Percentiles rank a stretch among this genome's conserved stretches.
Evolutionary conservation across 192 early-diverging fungal genomes (phyloP).

Genomic region (Geranomyces variabilis): DNA sequence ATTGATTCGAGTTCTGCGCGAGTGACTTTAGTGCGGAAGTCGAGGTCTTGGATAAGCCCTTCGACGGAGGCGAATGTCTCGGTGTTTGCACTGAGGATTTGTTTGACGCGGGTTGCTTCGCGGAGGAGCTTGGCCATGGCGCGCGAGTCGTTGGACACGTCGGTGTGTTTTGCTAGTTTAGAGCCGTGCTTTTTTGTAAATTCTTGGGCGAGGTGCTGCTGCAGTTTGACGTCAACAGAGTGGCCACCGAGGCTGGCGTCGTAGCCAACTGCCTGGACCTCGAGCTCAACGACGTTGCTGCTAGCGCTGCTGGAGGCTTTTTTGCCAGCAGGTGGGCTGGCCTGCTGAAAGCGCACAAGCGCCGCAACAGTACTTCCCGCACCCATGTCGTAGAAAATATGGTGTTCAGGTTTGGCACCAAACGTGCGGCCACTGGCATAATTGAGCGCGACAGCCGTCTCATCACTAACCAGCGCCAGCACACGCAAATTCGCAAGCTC

Average conservation of each 20-base stretch:
- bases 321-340: constrained; percentile 30
- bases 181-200: constrained; percentile 65
- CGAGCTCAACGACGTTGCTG: constrained; percentile 66
- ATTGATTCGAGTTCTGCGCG: constrained; percentile 78
- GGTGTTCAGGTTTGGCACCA: constrained; percentile 62
- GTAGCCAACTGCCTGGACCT: constrained; percentile 79
- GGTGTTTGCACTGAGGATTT: constrained; percentile 92
- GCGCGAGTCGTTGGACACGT: constrained; percentile 68
- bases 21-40: constrained; percentile 80
- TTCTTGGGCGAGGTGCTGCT: constrained; percentile 74
- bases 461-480: constrained; percentile 87
- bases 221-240: constrained; percentile 81
- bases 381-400: constrained; percentile 98
- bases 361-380: constrained; percentile 92
- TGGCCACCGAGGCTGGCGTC: constrained; percentile 87
- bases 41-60: constrained; percentile 79
- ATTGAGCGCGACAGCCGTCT: constrained; percentile 93
- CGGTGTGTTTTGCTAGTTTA: constrained; percentile 44
- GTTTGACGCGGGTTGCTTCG: constrained; percentile 95
- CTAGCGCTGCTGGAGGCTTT: constrained; percentile 48
- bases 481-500: constrained; percentile 84
- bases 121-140: constrained; percentile 89
- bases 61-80: constrained; percentile 88
- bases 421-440: constrained; percentile 80
- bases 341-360: constrained; percentile 75